Evolutionary conservation across 1,284 basidiomycete genomes (phyloP).

Genomic region (Phellinidium pouzarii): DNA sequence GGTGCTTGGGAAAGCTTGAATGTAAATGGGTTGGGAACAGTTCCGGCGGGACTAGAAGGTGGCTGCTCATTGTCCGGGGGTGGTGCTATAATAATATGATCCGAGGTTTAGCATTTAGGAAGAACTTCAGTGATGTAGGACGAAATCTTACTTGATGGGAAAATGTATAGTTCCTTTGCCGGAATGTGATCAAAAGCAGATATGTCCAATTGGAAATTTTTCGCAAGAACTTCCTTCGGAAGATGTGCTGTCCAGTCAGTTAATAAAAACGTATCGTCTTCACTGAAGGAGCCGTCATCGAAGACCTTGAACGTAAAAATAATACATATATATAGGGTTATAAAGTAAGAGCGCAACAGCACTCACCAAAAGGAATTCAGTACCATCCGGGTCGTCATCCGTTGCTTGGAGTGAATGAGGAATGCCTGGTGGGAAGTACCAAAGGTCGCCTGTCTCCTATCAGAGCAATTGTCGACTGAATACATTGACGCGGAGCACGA

Average conservation of each 20-base stretch:
- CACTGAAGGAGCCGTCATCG: slow-evolving; percentile 57
- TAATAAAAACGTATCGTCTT: slow-evolving; percentile 63
- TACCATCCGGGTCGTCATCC: slow-evolving; percentile 42
- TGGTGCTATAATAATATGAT: slow-evolving; percentile 40
- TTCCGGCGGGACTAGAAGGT: slow-evolving; percentile 45
- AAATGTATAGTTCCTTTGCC: slow-evolving; percentile 57
- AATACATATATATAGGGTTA: slow-evolving; percentile 4
- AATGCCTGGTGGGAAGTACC: slow-evolving; percentile 68
- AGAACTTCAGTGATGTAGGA: slow-evolving; percentile 23
- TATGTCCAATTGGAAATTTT: slow-evolving; percentile 57
- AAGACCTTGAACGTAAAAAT: slow-evolving; percentile 40
- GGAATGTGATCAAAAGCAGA: slow-evolving; percentile 54
- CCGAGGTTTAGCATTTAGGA: slow-evolving; percentile 37
- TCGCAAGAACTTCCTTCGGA: slow-evolving; percentile 55
- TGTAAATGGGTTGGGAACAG: slow-evolving; percentile 44
- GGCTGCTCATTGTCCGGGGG: slow-evolving; percentile 34
- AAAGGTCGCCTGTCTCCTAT: slow-evolving; percentile 33
- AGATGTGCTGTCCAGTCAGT: slow-evolving; percentile 65
- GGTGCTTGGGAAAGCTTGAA: slow-evolving; percentile 48
- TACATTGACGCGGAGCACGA: neutral
- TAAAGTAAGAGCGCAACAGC: slow-evolving; percentile 22
- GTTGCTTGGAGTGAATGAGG: slow-evolving; percentile 65
- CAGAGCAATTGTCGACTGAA: slow-evolving; percentile 4
- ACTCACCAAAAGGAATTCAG: slow-evolving; percentile 63
- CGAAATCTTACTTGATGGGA: slow-evolving; percentile 42